Percentiles rank a stretch among this genome's conserved stretches.
phyloP scores from a whole-genome alignment of 768 basidiomycete genomes.

The Sarcomyxa edulis region DNA sequence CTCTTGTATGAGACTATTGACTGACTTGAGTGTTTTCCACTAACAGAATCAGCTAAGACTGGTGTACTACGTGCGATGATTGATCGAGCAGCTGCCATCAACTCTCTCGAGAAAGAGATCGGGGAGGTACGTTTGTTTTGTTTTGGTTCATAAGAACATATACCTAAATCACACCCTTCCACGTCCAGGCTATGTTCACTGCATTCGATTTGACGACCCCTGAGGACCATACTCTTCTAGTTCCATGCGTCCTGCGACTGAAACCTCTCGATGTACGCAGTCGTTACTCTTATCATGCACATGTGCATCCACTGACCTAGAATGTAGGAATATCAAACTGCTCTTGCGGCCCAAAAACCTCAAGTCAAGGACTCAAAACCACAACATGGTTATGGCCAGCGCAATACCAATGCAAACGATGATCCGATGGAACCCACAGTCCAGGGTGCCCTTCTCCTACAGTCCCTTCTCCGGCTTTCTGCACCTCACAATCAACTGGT shows the following conservation, averaged over 20 bases:
- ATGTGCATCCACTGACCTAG: too few relatives aligned
- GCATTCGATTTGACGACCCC: constrained; percentile 51
- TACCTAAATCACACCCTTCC: constrained; percentile 3
- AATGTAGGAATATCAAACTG: too few relatives aligned
- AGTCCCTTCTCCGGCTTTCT: constrained; percentile 70
- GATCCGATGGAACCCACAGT: constrained; percentile 59
- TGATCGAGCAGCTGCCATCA: constrained; percentile 55
- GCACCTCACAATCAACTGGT: constrained; percentile 65
- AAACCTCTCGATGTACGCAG: constrained; percentile 42
- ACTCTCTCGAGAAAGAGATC: constrained; percentile 41
- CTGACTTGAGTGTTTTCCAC: constrained; percentile 6
- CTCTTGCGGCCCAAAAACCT: too few relatives aligned
- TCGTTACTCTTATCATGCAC: constrained; percentile 1
- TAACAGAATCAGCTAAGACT: constrained; percentile 61
- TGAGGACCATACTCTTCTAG: constrained; percentile 47
- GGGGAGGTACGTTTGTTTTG: constrained; percentile 42
- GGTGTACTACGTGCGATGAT: constrained; percentile 76
- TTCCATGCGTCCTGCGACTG: constrained; percentile 64
- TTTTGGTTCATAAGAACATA: not conserved
- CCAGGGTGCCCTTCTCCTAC: constrained; percentile 83
- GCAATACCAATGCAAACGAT: constrained; percentile 16
- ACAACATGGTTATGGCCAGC: too few relatives aligned
- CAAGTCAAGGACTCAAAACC: too few relatives aligned
- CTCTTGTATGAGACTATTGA: not conserved
- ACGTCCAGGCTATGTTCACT: constrained; percentile 48